Conservation (phyloP, 164 flowering plant species). For the Malania oleifera region DNA sequence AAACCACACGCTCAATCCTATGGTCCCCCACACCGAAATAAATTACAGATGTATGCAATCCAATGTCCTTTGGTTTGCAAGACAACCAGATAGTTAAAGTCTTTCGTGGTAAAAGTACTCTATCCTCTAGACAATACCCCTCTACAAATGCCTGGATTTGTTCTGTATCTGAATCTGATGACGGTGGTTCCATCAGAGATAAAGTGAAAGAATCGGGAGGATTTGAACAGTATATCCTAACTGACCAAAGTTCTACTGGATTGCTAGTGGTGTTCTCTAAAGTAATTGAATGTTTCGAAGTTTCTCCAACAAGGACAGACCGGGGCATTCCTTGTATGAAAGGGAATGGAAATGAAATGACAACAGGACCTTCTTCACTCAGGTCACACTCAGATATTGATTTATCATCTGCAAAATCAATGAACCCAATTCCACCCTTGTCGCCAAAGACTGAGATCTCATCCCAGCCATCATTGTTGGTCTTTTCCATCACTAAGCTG, state of each 20-base stretch:
- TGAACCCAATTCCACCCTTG: conserved; percentile 60
- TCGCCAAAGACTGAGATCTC: conserved; percentile 69
- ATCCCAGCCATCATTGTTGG: conserved; percentile 23
- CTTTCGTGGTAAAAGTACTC: conserved; percentile 55
- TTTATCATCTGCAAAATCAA: conserved; percentile 59
- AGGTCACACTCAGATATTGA: conserved; percentile 47
- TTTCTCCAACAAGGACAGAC: conserved; percentile 54
- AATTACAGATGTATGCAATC: conserved; percentile 61
- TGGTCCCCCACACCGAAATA: conserved; percentile 67
- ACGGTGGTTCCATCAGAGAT: conserved; percentile 76
- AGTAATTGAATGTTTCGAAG: conserved; percentile 41
- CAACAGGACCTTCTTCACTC: conserved; percentile 54
- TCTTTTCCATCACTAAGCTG: conserved; percentile 15
- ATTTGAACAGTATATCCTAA: conserved; percentile 58
- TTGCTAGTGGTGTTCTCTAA: conserved; percentile 60
- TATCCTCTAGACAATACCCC: conserved; percentile 51
- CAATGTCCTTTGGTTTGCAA: conserved; percentile 75
- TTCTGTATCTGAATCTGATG: conserved; percentile 34
- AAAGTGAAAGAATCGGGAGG: conserved; percentile 64
- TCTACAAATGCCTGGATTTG: conserved; percentile 41
- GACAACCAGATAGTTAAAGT: conserved; percentile 78
- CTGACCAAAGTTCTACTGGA: conserved; percentile 60
- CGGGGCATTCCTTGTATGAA: conserved; percentile 53
- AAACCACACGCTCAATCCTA: conserved; percentile 62
- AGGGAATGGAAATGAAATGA: conserved; percentile 74